A percentile compares a stretch with the other conserved stretches of the same genome.
phyloP scores from a whole-genome alignment of 805 yeast genomes.

The Blastobotrys mokoenaii region DNA sequence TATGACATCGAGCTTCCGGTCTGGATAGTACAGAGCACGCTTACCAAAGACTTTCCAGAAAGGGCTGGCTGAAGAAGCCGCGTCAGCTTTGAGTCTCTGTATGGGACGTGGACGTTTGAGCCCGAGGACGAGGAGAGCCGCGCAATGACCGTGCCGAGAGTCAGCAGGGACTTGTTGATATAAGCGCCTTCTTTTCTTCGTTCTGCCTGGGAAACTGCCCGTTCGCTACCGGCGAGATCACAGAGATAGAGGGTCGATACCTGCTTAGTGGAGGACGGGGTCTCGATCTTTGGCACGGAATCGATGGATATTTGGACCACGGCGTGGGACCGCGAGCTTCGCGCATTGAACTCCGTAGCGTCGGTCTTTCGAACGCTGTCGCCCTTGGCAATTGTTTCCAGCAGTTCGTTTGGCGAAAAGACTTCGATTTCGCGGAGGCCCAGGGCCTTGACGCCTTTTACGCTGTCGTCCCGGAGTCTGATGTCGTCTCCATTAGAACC shows the following conservation, averaged over 20 bases:
- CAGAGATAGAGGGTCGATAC: conserved; percentile 69
- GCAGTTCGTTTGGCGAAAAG: conserved; percentile 47
- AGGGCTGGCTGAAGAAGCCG: conserved; percentile 85
- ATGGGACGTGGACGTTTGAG: conserved; percentile 63
- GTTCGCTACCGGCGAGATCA: conserved; percentile 96
- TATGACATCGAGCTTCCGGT: conserved; percentile 47
- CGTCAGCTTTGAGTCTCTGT: conserved; percentile 87
- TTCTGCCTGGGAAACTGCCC: conserved; percentile 64
- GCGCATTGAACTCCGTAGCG: conserved; percentile 79
- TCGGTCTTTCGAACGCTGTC: conserved; percentile 71
- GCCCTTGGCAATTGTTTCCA: conserved; percentile 55
- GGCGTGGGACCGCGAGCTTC: conserved; percentile 90
- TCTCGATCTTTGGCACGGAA: conserved; percentile 29
- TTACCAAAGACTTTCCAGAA: conserved; percentile 76
- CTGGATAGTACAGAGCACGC: conserved; percentile 75
- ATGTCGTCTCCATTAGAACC: conserved; percentile 42
- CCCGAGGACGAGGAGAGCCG: conserved; percentile 37
- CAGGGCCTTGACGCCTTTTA: conserved; percentile 60
- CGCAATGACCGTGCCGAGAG: conserved; percentile 87
- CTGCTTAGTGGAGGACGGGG: neutral
- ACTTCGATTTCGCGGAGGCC: conserved; percentile 65
- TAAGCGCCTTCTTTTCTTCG: conserved; percentile 90
- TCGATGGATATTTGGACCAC: conserved; percentile 62
- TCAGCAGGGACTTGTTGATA: conserved; percentile 83
- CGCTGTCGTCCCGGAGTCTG: conserved; percentile 64